Conservation (phyloP, 2,329 filamentous ascomycete species). For the Fusarium tanahbumbuense region DNA sequence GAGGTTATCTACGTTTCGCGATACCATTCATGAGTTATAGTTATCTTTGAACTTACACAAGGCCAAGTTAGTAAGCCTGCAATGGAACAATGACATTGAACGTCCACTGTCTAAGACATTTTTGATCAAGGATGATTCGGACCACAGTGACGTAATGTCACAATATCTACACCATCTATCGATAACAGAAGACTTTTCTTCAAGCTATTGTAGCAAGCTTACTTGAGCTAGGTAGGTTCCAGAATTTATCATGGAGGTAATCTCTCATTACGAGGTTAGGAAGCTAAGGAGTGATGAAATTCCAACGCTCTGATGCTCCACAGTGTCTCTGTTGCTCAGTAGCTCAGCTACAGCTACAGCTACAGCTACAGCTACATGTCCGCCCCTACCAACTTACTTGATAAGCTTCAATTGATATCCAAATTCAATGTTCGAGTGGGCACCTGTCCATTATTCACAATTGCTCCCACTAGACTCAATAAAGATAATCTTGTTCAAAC, state of each 20-base stretch:
- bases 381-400: background rate
- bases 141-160: background rate
- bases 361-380: background rate
- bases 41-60: background rate
- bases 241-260: background rate
- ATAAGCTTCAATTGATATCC: background rate
- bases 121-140: background rate
- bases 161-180: background rate
- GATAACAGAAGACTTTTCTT: background rate
- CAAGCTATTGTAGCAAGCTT: background rate
- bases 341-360: background rate
- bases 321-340: background rate
- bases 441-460: background rate
- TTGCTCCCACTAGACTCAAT: accelerated
- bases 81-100: background rate
- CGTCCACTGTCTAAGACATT: background rate
- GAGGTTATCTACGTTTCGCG: background rate
- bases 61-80: too few relatives aligned
- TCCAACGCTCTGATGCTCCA: background rate
- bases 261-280: background rate
- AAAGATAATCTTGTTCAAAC: background rate
- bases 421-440: accelerated
- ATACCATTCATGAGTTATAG: background rate
- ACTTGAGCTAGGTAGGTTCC: background rate
- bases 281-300: background rate